These are phyloP conservation scores for Przewalskia tangutica DNA, from an alignment of 257 asterid species.

Conservation along the genomic window DNA sequence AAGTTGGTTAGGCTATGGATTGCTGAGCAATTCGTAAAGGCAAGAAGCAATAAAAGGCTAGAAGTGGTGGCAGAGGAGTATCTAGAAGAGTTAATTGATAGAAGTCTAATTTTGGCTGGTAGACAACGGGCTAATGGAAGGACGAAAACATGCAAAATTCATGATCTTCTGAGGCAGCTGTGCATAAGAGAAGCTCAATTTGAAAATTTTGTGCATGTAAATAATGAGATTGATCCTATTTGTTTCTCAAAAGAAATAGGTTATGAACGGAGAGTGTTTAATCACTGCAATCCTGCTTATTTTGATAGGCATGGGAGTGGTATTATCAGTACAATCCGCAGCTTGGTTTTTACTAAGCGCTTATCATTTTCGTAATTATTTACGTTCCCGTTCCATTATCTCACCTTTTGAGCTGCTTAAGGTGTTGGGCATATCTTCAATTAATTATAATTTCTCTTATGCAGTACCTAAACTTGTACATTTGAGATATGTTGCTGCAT, in stretches of 20 bases:
- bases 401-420: neutral
- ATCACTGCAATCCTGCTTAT: neutral
- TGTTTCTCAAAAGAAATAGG: neutral
- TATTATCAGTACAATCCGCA: neutral
- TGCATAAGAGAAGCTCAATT: neutral
- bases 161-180: neutral
- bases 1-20: constrained; percentile 1
- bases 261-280: neutral
- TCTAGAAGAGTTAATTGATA: constrained; percentile 2
- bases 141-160: constrained; percentile 1
- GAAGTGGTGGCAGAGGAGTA: neutral
- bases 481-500: neutral
- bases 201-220: neutral
- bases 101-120: constrained; percentile 1
- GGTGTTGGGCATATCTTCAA: neutral
- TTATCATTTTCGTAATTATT: no score
- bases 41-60: neutral
- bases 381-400: neutral
- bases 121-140: neutral
- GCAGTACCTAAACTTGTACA: neutral
- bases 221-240: no score
- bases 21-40: constrained; percentile 4
- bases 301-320: neutral
- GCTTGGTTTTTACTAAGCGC: neutral
- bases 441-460: neutral